Conservation (phyloP, 805 yeast species). For the Metschnikowia shivogae region DNA sequence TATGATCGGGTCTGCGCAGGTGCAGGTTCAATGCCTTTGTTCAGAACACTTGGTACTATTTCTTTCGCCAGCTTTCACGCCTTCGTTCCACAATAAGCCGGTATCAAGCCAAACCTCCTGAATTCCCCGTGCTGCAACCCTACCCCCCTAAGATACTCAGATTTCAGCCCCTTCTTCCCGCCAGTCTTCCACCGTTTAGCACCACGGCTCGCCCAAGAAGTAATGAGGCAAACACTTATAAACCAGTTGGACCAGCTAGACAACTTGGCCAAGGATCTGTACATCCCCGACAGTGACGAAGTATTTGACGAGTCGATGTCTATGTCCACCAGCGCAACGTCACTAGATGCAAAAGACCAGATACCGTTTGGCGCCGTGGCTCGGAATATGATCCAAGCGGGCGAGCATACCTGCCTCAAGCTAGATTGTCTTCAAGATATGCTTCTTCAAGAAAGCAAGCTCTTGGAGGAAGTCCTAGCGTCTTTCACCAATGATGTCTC, state of each 20-base stretch:
- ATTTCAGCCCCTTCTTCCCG: too few relatives aligned
- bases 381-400: background rate
- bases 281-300: background rate
- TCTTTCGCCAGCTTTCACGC: background rate
- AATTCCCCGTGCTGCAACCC: too few relatives aligned
- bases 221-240: background rate
- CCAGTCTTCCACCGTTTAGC: background rate
- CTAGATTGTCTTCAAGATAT: slow-evolving; percentile 28
- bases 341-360: background rate
- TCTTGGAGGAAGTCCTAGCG: slow-evolving; percentile 17
- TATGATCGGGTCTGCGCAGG: background rate
- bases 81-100: background rate
- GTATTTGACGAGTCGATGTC: slow-evolving; percentile 2
- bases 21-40: background rate
- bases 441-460: slow-evolving; percentile 20
- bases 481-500: slow-evolving; percentile 15
- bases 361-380: background rate
- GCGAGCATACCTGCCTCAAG: slow-evolving; percentile 9
- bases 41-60: background rate
- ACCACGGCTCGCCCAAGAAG: background rate
- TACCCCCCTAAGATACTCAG: too few relatives aligned
- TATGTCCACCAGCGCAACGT: background rate
- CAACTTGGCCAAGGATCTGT: background rate
- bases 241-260: background rate
- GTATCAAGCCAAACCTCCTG: background rate